Evolutionary conservation across 1,284 basidiomycete species (phyloP).

Genomic region (Austroboletus niveus): DNA sequence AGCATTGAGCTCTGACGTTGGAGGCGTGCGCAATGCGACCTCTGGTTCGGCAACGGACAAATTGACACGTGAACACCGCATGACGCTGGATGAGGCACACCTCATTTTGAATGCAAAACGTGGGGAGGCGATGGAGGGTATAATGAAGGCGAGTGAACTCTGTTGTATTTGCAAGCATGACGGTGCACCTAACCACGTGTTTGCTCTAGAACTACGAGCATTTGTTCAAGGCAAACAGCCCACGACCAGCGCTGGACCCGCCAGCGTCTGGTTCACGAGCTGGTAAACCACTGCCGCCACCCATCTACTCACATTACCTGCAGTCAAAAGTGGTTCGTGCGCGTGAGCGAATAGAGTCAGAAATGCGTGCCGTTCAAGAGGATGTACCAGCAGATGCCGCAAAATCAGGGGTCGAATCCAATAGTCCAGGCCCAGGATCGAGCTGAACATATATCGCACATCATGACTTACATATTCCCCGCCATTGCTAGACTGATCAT

Average conservation of each 20-base stretch:
- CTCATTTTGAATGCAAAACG: constrained; percentile 91
- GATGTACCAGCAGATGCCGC: constrained; percentile 12
- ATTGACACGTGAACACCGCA: constrained; percentile 80
- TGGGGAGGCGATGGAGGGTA: constrained; percentile 64
- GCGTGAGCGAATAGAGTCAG: constrained; percentile 90
- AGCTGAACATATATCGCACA: constrained; percentile 15
- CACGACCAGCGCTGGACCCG: constrained; percentile 54
- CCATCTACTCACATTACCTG: constrained; percentile 84
- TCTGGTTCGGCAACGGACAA: constrained; percentile 73
- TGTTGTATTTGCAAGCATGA: neutral
- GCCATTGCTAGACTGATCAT: constrained; percentile 17
- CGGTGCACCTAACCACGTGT: constrained; percentile 1
- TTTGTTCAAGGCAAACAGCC: constrained; percentile 86
- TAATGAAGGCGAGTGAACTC: constrained; percentile 62
- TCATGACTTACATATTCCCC: constrained; percentile 15
- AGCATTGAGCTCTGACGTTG: constrained; percentile 58
- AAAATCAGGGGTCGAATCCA: constrained; percentile 23
- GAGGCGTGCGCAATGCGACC: constrained; percentile 71
- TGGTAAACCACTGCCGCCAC: constrained; percentile 40
- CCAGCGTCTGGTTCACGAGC: constrained; percentile 28
- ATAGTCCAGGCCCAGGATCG: constrained; percentile 20
- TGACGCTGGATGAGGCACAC: constrained; percentile 96
- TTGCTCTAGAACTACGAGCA: constrained; percentile 81
- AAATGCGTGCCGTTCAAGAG: constrained; percentile 50
- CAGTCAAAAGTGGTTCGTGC: constrained; percentile 97